Percentiles rank a stretch among this genome's conserved stretches.
These are phyloP conservation scores for Mortierella sp. DNA, from an alignment of 371 early-diverging fungal species.

Conservation along the genomic window DNA sequence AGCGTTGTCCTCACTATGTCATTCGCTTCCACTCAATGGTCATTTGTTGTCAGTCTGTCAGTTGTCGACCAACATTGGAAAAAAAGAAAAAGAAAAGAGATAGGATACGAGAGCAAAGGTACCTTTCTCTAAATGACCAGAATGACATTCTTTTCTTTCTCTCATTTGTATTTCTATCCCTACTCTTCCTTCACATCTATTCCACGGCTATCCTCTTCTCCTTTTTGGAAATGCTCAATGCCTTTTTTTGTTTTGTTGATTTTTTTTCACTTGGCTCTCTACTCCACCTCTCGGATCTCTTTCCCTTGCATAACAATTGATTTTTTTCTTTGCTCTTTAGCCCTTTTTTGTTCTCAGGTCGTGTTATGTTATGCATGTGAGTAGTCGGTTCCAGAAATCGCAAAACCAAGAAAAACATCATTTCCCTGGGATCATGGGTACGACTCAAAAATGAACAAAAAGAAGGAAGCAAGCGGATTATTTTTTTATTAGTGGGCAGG, in stretches of 20 bases:
- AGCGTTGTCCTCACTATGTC: not conserved
- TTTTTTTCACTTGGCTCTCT: not conserved
- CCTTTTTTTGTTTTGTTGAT: not conserved
- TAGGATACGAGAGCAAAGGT: conserved; percentile 1
- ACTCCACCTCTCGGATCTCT: conserved; percentile 9
- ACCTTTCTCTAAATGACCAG: not conserved
- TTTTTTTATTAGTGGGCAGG: not conserved
- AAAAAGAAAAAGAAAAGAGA: not conserved
- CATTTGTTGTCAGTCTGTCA: not conserved
- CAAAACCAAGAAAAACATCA: not conserved
- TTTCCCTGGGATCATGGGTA: no score
- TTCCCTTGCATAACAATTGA: conserved; percentile 8
- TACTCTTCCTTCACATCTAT: not conserved
- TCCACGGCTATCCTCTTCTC: not conserved
- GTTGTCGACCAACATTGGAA: not conserved
- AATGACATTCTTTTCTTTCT: not conserved
- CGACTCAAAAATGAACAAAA: not conserved
- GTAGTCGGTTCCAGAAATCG: not conserved
- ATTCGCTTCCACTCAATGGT: not conserved
- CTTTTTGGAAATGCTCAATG: not conserved
- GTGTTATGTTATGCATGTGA: conserved; percentile 1
- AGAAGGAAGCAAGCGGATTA: not conserved
- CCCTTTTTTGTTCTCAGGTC: not conserved
- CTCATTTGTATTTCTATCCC: conserved; percentile 2
- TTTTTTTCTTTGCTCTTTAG: not conserved